phyloP scores from a whole-genome alignment of 225 moss, liverwort and hornwort genomes.

The Pleurozium schreberi region DNA sequence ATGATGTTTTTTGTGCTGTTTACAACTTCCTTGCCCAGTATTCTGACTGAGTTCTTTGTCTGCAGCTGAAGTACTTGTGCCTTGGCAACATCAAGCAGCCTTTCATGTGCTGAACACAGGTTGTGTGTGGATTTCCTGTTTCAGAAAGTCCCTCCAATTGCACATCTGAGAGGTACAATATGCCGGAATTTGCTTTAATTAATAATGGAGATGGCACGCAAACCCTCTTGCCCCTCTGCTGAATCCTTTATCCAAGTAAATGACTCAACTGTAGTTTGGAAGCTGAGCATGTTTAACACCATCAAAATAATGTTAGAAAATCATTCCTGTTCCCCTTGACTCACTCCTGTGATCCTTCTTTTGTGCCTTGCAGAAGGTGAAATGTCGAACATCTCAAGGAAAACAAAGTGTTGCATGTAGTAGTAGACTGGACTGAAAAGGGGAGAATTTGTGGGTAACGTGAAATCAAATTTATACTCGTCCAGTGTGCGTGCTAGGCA shows the following conservation, averaged over 20 bases:
- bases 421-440: neutral
- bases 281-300: neutral
- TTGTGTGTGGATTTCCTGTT: neutral
- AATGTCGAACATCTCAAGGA: neutral
- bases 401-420: neutral
- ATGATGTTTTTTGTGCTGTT: neutral
- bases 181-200: neutral
- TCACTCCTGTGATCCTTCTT: neutral
- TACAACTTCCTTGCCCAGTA: neutral
- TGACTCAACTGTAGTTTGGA: neutral
- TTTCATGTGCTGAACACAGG: conserved; percentile 22
- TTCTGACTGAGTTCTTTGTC: neutral
- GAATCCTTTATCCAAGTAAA: neutral
- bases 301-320: neutral
- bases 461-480: neutral
- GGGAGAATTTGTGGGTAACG: neutral
- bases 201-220: neutral
- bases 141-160: neutral
- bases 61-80: conserved; percentile 62
- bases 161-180: neutral
- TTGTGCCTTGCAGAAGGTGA: neutral
- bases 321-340: neutral
- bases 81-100: conserved; percentile 62
- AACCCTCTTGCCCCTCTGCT: neutral
- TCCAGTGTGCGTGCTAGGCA: neutral